Base-by-base conservation (phyloP, 768 basidiomycete species). In the Glaciozyma martinii region DNA sequence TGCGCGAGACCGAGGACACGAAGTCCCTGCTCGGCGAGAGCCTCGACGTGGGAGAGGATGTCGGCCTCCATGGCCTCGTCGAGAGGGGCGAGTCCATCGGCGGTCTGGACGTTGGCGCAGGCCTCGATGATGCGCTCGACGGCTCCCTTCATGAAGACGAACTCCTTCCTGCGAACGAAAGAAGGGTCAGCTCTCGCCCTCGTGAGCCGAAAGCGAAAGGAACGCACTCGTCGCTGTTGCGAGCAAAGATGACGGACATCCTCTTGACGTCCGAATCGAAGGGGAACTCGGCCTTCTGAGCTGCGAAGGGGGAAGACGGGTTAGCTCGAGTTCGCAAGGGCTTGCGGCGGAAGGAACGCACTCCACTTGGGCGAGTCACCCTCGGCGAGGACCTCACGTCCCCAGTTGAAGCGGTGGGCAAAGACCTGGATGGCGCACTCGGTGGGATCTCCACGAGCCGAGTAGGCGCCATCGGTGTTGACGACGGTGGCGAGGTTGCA, bases 201-300 rank as follows among this genome's bases (percentile, higher is more conserved):
- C 13, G 4, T 6, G 37, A 61, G 37, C 29, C 10, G 55, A 37
- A 21, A 8, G 0, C 4, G n/a, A 30, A 27, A 6, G 27, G 12
- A 37, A 55, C 62, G 37, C 13, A 63, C 65, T 63, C 62, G 57
- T 62, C 56, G 29, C 43, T 33, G 29, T 44, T 54, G 27, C 64
- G 62, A 15, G 52, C 57, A 60, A 72, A 76, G 16, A 74, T 61
- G 30, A 71, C 66, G 23, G 65, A 70, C 79, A 80, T 80, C 40
- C 79, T 75, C 71, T 80, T 80, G 67, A 79, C 74, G 33, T 74
- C 76, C n/a, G 77, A 78, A 65, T 80, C 80, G 71, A 80, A 80
- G 13, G 79, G 78, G 72, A 77, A 78, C 68, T 80, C 79, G 62
- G 77, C 69, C 44, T 78, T 43, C 60, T 75, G 75, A 25, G 42